Evolutionary conservation across 1,139 yeast species (phyloP), one percentile per base, ranked within the genome.

Genomic region (Debaryomycetaceae sp.): DNA sequence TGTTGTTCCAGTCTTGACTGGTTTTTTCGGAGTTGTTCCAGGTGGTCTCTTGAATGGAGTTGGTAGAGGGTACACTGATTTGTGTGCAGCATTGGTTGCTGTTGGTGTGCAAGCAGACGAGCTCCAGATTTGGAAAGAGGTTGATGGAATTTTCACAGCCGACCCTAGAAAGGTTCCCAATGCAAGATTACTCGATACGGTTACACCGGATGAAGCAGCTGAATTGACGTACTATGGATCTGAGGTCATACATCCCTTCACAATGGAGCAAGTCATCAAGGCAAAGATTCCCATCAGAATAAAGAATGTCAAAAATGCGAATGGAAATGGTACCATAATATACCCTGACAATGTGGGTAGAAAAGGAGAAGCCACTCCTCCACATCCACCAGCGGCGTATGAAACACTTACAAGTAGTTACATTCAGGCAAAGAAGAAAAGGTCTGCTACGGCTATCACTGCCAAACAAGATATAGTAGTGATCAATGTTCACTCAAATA

Each of bases 201-300:
- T 92, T 47, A 92, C 98, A 0, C 98, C 98, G 2, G 98, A 92
- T 58, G 98, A 92, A 67, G 98, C 98, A 2, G 94, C 98, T 0
- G 98, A 92, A 66, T 78, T 92, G 63, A 92, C 98, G 0, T 92
- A 92, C 64, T 92, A 92, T 58, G 98, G 98, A 28, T 85, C 95
- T 5, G 98, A 92, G 66, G 98, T 92, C 47, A 92, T 92, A 51
- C 98, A 92, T 58, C 98, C 98, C 2, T 92, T 92, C 70, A 92
- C 98, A 29, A 92, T 92, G 98, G 98, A 92, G 65, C 98, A 92
- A 67, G 98, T 91, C 42, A 92, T 92, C 52, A 82, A 83, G 51
- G 98, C 98, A 9, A 87, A 86, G 59, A 92, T 92, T 53, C 98
- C 98, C 34, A 92, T 92, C 59, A 79, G 98, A 59, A 92, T 92